Conservation (phyloP, 495 filamentous ascomycete species). For the Penicillium nucicola region DNA sequence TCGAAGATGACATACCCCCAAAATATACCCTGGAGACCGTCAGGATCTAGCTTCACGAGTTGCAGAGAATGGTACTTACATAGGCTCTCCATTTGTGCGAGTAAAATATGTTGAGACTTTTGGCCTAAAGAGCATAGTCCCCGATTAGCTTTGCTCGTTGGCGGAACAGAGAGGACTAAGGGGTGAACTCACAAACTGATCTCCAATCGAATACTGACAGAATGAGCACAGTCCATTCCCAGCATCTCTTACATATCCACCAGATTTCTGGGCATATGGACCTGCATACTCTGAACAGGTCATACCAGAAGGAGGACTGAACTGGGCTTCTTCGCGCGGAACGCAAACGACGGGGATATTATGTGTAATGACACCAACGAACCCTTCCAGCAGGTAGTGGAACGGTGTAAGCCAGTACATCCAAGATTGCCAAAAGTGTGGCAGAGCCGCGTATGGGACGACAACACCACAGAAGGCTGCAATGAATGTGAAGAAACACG, state of each 20-base stretch:
- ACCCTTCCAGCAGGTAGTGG: conserved; percentile 57
- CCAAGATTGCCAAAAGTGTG: conserved; percentile 63
- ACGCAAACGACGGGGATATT: conserved; percentile 54
- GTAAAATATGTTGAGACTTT: conserved; percentile 48
- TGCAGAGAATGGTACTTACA: conserved; percentile 32
- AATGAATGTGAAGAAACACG: conserved; percentile 62
- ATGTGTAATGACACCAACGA: conserved; percentile 54
- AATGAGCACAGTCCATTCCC: conserved; percentile 52
- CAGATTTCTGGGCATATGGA: conserved; percentile 37
- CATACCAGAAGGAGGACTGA: conserved; percentile 48
- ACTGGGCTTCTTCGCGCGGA: conserved; percentile 53
- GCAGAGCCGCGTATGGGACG: conserved; percentile 52
- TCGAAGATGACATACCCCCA: conserved; percentile 56
- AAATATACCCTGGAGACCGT: conserved; percentile 45
- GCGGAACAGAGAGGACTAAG: no score
- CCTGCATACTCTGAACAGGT: conserved; percentile 53
- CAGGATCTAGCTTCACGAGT: neutral
- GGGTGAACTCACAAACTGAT: conserved; percentile 47
- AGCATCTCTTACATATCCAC: conserved; percentile 51
- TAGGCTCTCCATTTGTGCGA: conserved; percentile 61
- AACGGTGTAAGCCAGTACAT: conserved; percentile 68
- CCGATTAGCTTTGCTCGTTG: neutral
- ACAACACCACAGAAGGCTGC: conserved; percentile 63
- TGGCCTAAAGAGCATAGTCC: conserved; percentile 32
- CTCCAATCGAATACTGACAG: conserved; percentile 57